phyloP scores from a whole-genome alignment of 305 asterid species.

The Fraxinus paxiana region DNA sequence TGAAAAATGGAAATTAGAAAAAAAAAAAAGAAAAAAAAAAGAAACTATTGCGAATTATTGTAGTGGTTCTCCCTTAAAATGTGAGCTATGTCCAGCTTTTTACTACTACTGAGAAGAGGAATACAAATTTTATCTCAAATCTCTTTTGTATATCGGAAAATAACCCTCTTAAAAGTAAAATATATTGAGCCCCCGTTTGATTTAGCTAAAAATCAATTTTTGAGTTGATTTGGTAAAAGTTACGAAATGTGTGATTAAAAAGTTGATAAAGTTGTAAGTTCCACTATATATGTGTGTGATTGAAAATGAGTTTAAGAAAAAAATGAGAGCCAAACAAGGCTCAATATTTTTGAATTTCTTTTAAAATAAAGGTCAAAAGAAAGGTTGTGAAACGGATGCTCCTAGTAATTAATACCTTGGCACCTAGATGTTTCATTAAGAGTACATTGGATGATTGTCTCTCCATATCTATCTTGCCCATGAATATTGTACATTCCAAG shows the following conservation, averaged over 20 bases:
- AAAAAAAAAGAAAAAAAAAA: not conserved
- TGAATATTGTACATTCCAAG: conserved; percentile 52
- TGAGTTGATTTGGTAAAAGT: not conserved
- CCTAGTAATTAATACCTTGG: conserved; percentile 37
- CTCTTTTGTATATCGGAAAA: not conserved
- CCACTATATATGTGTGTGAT: too few species aligned
- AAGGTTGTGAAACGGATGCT: not conserved
- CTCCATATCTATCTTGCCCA: conserved; percentile 54
- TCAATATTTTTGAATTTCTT: too few species aligned
- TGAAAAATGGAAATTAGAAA: not conserved
- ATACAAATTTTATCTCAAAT: not conserved
- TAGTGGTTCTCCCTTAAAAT: not conserved
- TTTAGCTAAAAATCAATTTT: not conserved
- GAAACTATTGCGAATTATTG: not conserved
- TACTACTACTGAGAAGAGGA: not conserved
- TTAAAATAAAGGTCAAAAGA: not conserved
- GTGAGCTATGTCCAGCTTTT: not conserved
- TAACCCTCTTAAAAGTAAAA: not conserved
- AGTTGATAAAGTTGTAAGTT: too few species aligned
- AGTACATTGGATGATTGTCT: conserved; percentile 56
- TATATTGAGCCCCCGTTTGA: not conserved
- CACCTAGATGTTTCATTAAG: conserved; percentile 66
- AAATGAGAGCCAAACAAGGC: not conserved
- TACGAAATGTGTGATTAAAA: not conserved
- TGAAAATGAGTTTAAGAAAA: too few species aligned